Conservation (phyloP, 306 rosid genomes). For the Sechiopsis laciniata region DNA sequence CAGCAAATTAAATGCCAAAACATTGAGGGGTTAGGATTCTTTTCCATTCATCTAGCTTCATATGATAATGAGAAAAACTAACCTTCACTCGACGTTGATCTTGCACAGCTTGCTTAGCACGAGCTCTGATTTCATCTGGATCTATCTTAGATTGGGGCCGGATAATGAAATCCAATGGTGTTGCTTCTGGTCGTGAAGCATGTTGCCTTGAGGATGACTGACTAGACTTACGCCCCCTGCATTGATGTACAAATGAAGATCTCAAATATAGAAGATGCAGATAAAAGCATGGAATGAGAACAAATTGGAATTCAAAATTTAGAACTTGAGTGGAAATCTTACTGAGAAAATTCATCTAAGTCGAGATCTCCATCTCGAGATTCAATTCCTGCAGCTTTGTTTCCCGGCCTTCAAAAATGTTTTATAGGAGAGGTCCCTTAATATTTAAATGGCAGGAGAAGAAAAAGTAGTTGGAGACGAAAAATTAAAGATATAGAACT, state of each 20-base stretch:
- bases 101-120: conserved; percentile 66
- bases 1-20: background rate
- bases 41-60: background rate
- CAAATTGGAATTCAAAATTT: background rate
- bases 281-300: background rate
- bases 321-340: conserved; percentile 24
- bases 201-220: conserved; percentile 76
- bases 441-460: background rate
- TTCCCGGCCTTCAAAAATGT: conserved; percentile 46
- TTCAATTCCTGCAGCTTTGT: conserved; percentile 72
- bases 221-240: conserved; percentile 79
- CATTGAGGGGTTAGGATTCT: background rate
- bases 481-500: background rate
- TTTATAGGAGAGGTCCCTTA: conserved; percentile 13
- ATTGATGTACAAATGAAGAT: conserved; percentile 21
- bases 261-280: background rate
- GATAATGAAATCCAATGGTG: conserved; percentile 86
- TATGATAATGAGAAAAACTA: conserved; percentile 20
- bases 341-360: conserved; percentile 83
- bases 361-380: conserved; percentile 94
- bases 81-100: conserved; percentile 95
- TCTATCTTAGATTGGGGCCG: conserved; percentile 94
- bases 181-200: conserved; percentile 88
- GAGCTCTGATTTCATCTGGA: conserved; percentile 87
- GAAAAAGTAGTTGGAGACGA: background rate